Evolutionary conservation across 257 asterid species (phyloP), one percentile per base, ranked within the genome.

Genomic region (Lycium barbarum): DNA sequence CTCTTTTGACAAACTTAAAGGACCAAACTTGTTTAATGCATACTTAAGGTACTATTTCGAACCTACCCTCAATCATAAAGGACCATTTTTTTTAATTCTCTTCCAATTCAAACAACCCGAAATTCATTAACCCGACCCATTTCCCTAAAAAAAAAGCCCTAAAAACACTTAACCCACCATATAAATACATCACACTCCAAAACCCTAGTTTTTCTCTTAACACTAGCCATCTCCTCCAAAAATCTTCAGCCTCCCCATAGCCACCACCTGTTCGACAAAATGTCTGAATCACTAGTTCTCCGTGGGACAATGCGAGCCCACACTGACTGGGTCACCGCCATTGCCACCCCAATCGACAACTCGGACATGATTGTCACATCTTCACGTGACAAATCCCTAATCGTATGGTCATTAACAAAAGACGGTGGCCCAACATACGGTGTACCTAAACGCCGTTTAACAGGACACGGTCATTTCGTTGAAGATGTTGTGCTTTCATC

Each of bases 401-500:
- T 86, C n/a, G 59, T 83, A 6, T 86, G 89, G 89, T 7, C 83
- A 9, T 55, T 86, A 4, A 83, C 87, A 9, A 86, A 83, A 66
- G 88, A 86, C 38, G 84, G 82, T 36, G 84, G 82, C 79, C 18
- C 79, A 53, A 38, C 58, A 7, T 86, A 83, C 70, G 86, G 84
- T 14, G 86, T 83, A 40, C 82, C 88, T 7, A 86, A 73, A 51
- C 84, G 86, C 15, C 84, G 86, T 11, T 74, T 86, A 18, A 86
- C 88, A 45, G 88, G 88, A 45, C 98, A 95, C 87, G 86, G 90
- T 0, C 95, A 92, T 82, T 93, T 93, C 87, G 97, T 95, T 6
- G 89, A 95, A 86, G 98, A 95, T 86, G 98, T 95, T 18, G 97
- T 93, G 45, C 92, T 95, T 74, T 95, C 98, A 1, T 95, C 98